A percentile compares a stretch with the other conserved stretches of the same genome.
phyloP scores from a whole-genome alignment of 108 stramenopile genomes.

The Pelagomonas calceolata region DNA sequence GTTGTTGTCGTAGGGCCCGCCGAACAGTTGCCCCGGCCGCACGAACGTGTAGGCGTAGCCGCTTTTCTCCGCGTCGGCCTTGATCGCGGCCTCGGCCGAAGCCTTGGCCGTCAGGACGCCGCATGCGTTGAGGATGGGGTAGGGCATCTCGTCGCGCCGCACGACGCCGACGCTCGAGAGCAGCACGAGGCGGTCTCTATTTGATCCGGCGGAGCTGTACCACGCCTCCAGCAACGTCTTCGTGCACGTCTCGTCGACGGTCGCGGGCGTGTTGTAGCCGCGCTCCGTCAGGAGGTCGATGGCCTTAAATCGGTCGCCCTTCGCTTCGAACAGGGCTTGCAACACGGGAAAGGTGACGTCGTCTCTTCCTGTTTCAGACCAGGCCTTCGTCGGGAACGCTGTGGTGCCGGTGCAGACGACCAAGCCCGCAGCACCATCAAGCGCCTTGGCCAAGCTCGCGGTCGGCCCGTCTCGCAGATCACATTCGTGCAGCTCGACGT shows the following conservation, averaged over 20 bases:
- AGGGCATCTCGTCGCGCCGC: constrained; percentile 50
- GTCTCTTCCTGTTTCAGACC: background rate
- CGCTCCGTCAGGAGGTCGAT: background rate
- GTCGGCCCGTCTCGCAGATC: constrained; percentile 33
- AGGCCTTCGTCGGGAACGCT: constrained; percentile 22
- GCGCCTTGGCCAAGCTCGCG: constrained; percentile 2
- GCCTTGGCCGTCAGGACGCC: constrained; percentile 62
- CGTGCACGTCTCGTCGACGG: no score
- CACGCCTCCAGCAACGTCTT: no score
- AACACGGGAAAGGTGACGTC: background rate
- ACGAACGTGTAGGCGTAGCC: constrained; percentile 41
- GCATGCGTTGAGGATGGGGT: constrained; percentile 56
- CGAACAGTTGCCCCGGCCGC: constrained; percentile 50
- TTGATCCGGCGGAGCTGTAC: no score
- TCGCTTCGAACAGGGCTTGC: background rate
- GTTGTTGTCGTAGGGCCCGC: constrained; percentile 55
- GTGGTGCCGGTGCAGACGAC: constrained; percentile 35
- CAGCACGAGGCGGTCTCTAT: constrained; percentile 17
- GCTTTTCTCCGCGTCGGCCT: background rate
- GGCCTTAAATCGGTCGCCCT: background rate
- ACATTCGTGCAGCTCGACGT: constrained; percentile 31
- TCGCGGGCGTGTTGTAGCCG: background rate
- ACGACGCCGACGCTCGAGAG: constrained; percentile 49
- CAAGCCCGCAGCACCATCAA: constrained; percentile 15
- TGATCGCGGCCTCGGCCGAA: constrained; percentile 39